Conservation (phyloP, 441 rosid species). For the Pelargonium australe region DNA sequence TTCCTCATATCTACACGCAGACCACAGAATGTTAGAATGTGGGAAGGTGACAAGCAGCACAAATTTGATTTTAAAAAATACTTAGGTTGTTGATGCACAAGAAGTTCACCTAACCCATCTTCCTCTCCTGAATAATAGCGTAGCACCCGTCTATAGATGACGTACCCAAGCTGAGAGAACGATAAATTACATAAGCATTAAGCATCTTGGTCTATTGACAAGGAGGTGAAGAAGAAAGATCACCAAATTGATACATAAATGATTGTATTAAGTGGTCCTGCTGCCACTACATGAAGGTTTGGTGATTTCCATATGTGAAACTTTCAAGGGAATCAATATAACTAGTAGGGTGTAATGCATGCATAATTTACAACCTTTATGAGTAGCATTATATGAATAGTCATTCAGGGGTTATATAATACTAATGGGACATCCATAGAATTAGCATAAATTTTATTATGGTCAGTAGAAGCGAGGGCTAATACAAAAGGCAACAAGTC, state of each 20-base stretch:
- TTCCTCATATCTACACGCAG: conserved; percentile 78
- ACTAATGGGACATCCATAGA: background rate
- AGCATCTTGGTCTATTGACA: background rate
- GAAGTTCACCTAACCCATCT: conserved; percentile 73
- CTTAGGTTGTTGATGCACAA: background rate
- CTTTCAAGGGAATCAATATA: background rate
- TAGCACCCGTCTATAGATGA: conserved; percentile 83
- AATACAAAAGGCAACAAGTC: background rate
- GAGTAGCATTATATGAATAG: no score
- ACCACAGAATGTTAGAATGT: conserved; percentile 10
- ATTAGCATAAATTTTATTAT: background rate
- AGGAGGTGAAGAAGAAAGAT: background rate
- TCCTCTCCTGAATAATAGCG: conserved; percentile 91
- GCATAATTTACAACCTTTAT: background rate
- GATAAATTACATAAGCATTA: conserved; percentile 10
- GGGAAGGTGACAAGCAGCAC: background rate
- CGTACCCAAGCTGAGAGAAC: conserved; percentile 66
- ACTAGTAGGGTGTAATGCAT: background rate
- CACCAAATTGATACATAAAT: background rate
- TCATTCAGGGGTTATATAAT: no score
- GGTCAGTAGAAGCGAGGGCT: background rate
- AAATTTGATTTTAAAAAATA: background rate
- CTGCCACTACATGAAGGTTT: background rate
- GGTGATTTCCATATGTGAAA: background rate
- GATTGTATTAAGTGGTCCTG: background rate